These are phyloP conservation scores for Graphilbum ipis-grandicollis DNA, from an alignment of 2,329 filamentous ascomycete genomes.

Conservation along the genomic window DNA sequence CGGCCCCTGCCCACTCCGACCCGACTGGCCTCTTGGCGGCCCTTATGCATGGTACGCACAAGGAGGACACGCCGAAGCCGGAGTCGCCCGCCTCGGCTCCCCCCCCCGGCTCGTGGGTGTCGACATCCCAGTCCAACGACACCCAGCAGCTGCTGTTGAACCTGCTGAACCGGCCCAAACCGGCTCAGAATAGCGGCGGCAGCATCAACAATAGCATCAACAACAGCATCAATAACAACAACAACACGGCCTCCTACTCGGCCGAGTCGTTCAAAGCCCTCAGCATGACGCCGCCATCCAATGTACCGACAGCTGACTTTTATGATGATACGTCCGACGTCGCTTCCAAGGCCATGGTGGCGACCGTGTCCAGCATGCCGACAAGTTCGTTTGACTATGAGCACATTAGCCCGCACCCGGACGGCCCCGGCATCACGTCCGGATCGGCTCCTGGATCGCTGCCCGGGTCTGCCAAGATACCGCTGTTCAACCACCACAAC, in stretches of 20 bases:
- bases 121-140: slow-evolving; percentile 40
- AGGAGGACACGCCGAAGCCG: slow-evolving; percentile 19
- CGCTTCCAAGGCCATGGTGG: too few relatives aligned
- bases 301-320: too few relatives aligned
- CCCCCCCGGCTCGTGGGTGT: slow-evolving; percentile 21
- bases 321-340: too few relatives aligned
- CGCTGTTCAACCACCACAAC: slow-evolving; percentile 19
- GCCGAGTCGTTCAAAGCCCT: not conserved
- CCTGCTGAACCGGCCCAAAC: slow-evolving; percentile 32
- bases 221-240: too few relatives aligned
- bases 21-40: slow-evolving; percentile 40
- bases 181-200: not conserved
- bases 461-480: slow-evolving; percentile 12
- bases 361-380: too few relatives aligned
- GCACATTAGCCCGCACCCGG: too few relatives aligned
- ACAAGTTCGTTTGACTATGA: slow-evolving; percentile 7
- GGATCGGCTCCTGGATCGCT: too few relatives aligned
- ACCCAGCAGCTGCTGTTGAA: slow-evolving; percentile 77
- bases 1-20: slow-evolving; percentile 36
- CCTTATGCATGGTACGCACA: slow-evolving; percentile 39
- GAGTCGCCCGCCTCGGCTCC: slow-evolving; percentile 9
- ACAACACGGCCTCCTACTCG: not conserved
- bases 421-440: too few relatives aligned
- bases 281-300: too few relatives aligned
- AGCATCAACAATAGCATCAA: too few relatives aligned